These are phyloP conservation scores for Trichosanthes truncata DNA, from an alignment of 306 rosid species.

Conservation along the genomic window DNA sequence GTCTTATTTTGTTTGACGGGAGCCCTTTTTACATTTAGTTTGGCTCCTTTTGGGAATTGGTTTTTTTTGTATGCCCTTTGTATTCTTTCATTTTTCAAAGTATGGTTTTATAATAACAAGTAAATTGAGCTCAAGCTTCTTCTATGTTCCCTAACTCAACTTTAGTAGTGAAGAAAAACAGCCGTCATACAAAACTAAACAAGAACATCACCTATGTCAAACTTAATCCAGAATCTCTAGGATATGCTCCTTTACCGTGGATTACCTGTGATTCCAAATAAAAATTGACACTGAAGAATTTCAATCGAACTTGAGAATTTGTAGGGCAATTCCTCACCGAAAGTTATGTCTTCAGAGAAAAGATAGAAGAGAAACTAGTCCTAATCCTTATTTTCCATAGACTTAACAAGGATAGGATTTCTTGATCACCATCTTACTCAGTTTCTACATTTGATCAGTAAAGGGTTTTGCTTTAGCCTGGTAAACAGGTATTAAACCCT, in stretches of 20 bases:
- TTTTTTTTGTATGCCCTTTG: neutral
- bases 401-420: neutral
- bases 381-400: neutral
- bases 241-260: neutral
- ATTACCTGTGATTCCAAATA: neutral
- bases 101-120: neutral
- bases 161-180: neutral
- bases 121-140: neutral
- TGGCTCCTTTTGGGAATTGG: neutral
- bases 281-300: neutral
- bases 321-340: neutral
- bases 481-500: neutral
- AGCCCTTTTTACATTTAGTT: too few species aligned
- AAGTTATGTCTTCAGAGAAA: neutral
- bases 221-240: neutral
- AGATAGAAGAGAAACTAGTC: neutral
- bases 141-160: neutral
- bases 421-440: neutral
- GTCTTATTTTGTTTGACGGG: too few species aligned
- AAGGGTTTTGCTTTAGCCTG: neutral
- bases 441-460: neutral
- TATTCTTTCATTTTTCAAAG: neutral
- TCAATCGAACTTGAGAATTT: neutral
- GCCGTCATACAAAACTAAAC: neutral
- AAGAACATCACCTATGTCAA: neutral